phyloP scores from a whole-genome alignment of 1,284 basidiomycete species.

The Leccinum subrobustum region DNA sequence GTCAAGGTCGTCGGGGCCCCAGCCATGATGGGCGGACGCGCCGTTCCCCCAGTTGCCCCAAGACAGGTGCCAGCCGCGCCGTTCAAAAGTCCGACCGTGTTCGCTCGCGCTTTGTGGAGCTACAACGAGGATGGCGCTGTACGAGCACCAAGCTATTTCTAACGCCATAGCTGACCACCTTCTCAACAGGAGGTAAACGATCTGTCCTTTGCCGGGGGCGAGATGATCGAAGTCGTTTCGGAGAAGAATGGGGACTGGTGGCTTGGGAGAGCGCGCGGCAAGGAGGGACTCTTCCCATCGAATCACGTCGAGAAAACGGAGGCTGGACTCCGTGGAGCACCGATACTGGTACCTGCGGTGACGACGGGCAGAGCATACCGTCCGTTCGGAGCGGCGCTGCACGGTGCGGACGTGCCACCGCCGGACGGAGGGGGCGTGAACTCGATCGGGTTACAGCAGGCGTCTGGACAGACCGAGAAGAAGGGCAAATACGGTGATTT shows the following conservation, averaged over 20 bases:
- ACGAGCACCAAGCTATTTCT: slow-evolving; percentile 11
- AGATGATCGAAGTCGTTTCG: slow-evolving; percentile 35
- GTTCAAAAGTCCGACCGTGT: slow-evolving; percentile 25
- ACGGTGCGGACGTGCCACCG: slow-evolving; percentile 39
- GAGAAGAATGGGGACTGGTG: slow-evolving; percentile 43
- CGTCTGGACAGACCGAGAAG: slow-evolving; percentile 45
- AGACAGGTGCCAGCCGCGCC: slow-evolving; percentile 18
- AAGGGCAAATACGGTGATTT: slow-evolving; percentile 54
- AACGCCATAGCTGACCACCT: slow-evolving; percentile 2
- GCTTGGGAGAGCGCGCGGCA: slow-evolving; percentile 46
- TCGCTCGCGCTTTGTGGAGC: slow-evolving; percentile 59
- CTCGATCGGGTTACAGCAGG: slow-evolving; percentile 39
- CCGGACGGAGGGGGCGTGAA: slow-evolving; percentile 33
- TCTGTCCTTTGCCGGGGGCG: slow-evolving; percentile 33
- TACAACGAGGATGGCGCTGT: slow-evolving; percentile 64
- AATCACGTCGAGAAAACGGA: slow-evolving; percentile 57
- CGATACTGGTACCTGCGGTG: slow-evolving; percentile 1
- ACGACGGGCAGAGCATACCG: slow-evolving; percentile 31
- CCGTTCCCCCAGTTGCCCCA: slow-evolving; percentile 22
- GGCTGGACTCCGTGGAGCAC: slow-evolving; percentile 10
- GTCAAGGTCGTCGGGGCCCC: slow-evolving; percentile 10
- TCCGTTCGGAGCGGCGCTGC: slow-evolving; percentile 42
- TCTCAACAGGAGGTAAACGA: slow-evolving; percentile 50
- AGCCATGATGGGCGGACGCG: slow-evolving; percentile 5
- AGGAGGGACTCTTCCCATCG: slow-evolving; percentile 63